These are phyloP conservation scores for Telopea speciosissima DNA, from an alignment of 177 flowering plant genomes.

Conservation along the genomic window DNA sequence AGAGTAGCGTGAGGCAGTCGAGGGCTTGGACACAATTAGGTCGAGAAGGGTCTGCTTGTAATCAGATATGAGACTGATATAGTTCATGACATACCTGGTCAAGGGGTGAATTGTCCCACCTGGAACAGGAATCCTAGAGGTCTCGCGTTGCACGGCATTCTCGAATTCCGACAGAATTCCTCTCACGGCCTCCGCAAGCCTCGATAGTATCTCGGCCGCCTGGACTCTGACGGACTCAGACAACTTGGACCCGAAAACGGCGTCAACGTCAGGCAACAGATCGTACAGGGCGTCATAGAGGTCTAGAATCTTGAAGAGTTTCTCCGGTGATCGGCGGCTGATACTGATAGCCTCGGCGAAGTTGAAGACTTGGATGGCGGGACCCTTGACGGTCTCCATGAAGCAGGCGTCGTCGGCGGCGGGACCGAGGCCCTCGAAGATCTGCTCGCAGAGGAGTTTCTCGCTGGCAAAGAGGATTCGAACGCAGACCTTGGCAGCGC, in stretches of 20 bases:
- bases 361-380: slow-evolving; percentile 70
- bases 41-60: slow-evolving; percentile 67
- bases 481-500: slow-evolving; percentile 63
- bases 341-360: slow-evolving; percentile 91
- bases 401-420: slow-evolving; percentile 63
- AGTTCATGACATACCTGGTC: slow-evolving; percentile 97
- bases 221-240: slow-evolving; percentile 61
- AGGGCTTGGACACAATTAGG: slow-evolving; percentile 66
- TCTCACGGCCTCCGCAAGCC: slow-evolving; percentile 82
- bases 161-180: slow-evolving; percentile 87
- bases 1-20: slow-evolving; percentile 51
- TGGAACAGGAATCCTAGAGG: slow-evolving; percentile 63
- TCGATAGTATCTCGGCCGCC: slow-evolving; percentile 65
- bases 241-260: slow-evolving; percentile 50
- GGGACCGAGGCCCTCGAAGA: slow-evolving; percentile 53
- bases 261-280: slow-evolving; percentile 62
- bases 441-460: slow-evolving; percentile 61
- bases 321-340: slow-evolving; percentile 79
- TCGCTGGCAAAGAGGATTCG: slow-evolving; percentile 69
- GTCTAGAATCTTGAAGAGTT: slow-evolving; percentile 82
- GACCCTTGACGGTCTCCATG: slow-evolving; percentile 73
- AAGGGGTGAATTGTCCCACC: slow-evolving; percentile 92
- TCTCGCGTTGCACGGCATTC: slow-evolving; percentile 72
- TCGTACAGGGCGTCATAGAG: slow-evolving; percentile 71
- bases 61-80: slow-evolving; percentile 74